phyloP scores from a whole-genome alignment of 2,329 filamentous ascomycete genomes.

The Thielaviopsis populi region DNA sequence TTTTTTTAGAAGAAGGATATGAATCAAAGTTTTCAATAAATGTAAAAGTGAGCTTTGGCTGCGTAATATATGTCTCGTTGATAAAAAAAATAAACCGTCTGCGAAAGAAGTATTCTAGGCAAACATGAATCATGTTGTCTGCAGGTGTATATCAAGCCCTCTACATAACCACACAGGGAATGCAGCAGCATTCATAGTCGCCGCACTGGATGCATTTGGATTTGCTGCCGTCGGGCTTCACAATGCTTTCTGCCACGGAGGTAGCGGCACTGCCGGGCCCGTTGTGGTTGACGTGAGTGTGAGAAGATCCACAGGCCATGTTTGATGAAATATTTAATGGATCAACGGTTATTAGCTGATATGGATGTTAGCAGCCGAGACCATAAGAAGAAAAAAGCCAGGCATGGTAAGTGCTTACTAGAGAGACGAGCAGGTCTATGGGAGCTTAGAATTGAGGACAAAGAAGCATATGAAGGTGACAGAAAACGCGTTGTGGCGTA shows the following conservation, averaged over 20 bases:
- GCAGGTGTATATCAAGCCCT: not conserved
- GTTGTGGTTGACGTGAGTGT: conserved; percentile 21
- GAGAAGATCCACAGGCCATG: conserved; percentile 8
- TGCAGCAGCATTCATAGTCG: conserved; percentile 39
- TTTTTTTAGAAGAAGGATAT: not conserved
- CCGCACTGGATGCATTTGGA: conserved; percentile 37
- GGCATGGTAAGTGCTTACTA: not conserved
- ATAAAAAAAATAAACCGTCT: not conserved
- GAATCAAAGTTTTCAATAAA: not conserved
- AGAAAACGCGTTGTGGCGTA: too few species aligned
- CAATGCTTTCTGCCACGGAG: conserved; percentile 34
- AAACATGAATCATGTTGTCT: not conserved
- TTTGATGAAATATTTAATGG: not conserved
- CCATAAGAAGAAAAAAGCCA: not conserved
- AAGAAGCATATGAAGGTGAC: too few species aligned
- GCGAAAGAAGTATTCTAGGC: not conserved
- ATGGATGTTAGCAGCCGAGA: too few species aligned
- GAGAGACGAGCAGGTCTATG: too few species aligned
- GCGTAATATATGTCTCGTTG: not conserved
- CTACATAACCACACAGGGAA: conserved; percentile 38
- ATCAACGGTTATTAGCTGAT: not conserved
- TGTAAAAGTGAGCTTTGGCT: not conserved
- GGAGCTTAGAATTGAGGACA: too few species aligned
- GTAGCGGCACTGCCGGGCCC: conserved; percentile 35
- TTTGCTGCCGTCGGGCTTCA: conserved; percentile 34